Percentiles rank a stretch among this genome's conserved stretches.
phyloP scores from a whole-genome alignment of 768 basidiomycete genomes.

The Fistulinella prunicolor region DNA sequence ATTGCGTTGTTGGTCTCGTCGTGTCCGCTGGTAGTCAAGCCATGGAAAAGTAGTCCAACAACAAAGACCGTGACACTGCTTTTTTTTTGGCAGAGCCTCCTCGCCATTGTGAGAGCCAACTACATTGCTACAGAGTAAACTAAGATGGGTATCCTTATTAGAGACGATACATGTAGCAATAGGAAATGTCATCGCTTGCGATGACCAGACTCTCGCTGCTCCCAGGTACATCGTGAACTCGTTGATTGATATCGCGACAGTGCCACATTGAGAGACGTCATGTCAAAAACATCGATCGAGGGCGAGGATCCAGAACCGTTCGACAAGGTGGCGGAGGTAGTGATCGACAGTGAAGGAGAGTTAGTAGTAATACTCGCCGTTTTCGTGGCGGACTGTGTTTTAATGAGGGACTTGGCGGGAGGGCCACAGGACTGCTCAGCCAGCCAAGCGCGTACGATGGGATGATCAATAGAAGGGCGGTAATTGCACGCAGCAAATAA shows the following conservation, averaged over 20 bases:
- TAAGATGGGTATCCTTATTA: conserved; percentile 8
- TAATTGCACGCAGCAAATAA: conserved; percentile 43
- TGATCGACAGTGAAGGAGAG: conserved; percentile 12
- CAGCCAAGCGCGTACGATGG: conserved; percentile 40
- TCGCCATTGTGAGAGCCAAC: conserved; percentile 3
- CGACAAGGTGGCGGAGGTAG: conserved; percentile 7
- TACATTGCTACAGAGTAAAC: conserved; percentile 9
- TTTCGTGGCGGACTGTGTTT: conserved; percentile 11
- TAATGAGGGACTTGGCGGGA: conserved; percentile 10
- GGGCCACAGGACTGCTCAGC: conserved; percentile 25
- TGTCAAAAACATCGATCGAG: conserved; percentile 21
- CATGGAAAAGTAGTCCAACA: not conserved
- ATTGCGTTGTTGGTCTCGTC: too few relatives aligned
- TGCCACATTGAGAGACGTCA: conserved; percentile 23
- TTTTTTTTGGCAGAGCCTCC: too few relatives aligned
- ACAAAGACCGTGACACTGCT: not conserved
- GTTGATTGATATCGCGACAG: conserved; percentile 26
- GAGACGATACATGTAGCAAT: not conserved
- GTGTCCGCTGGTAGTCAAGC: not conserved
- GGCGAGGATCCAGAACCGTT: conserved; percentile 2
- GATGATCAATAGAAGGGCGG: conserved; percentile 38
- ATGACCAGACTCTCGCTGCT: not conserved
- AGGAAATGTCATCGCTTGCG: not conserved
- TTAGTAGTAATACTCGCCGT: not conserved
- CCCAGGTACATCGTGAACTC: conserved; percentile 5